Conservation (phyloP, 2,329 filamentous ascomycete species). For the Gyromitra esculenta region DNA sequence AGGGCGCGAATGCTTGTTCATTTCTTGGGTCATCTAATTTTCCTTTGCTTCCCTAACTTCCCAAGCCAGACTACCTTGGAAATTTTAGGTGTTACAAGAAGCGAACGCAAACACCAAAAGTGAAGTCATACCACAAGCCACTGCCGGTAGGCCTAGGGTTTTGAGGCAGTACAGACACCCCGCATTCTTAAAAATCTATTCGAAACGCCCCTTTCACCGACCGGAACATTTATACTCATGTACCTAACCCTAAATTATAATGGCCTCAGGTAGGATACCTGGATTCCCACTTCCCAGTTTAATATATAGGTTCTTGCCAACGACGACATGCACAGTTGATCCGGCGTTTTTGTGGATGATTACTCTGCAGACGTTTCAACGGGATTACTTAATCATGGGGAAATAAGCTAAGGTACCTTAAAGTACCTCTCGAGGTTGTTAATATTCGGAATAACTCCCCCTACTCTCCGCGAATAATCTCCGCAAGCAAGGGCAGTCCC, state of each 20-base stretch:
- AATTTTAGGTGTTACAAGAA: constrained; percentile 11
- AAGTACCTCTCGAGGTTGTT: not conserved
- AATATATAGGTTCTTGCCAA: not conserved
- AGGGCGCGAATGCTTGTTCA: constrained; percentile 8
- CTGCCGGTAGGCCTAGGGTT: not conserved
- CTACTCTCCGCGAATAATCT: constrained; percentile 16
- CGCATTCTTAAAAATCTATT: constrained; percentile 20
- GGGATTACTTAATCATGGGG: constrained; percentile 27
- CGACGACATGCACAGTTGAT: constrained; percentile 41
- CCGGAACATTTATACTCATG: constrained; percentile 33
- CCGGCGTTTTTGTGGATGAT: constrained; percentile 18
- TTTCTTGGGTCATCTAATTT: constrained; percentile 9
- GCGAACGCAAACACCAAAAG: constrained; percentile 14
- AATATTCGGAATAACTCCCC: constrained; percentile 25
- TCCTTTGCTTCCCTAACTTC: not conserved
- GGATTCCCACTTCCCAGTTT: constrained; percentile 7
- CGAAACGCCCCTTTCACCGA: constrained; percentile 16
- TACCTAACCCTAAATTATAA: constrained; percentile 34
- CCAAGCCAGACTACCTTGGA: not conserved
- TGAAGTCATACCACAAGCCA: constrained; percentile 18
- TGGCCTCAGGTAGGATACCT: constrained; percentile 20
- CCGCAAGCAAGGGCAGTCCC: constrained; percentile 1
- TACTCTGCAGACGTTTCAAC: constrained; percentile 28
- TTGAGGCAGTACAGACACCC: constrained; percentile 7
- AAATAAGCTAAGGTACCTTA: constrained; percentile 16